Evolutionary conservation across 345 rosid species (phyloP), one percentile per base, ranked within the genome.

Genomic region (Ceriops decandra): DNA sequence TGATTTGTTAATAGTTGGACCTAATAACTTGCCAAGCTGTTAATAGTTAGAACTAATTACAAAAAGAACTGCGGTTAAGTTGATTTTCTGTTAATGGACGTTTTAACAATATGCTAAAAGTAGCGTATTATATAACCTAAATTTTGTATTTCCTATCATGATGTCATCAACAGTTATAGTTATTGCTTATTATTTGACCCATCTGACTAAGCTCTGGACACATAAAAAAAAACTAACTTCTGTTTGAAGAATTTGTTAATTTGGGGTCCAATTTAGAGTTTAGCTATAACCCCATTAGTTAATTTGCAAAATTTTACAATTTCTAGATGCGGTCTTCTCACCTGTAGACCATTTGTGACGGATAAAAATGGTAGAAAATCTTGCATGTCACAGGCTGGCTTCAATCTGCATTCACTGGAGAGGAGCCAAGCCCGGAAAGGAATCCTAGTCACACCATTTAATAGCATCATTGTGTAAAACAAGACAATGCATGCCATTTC

Each of bases 381-480:
- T 56, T 56, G 59, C 59, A 57, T 15, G 33, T 21, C 47, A 54
- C 49, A 35, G 62, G 49, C 35, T 35, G 68, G 68, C 59, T 24
- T 24, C 26, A 20, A 35, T 67, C 70, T 33, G 62, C 38, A 67
- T 53, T 35, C 35, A 21, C 31, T 54, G 70, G 60, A 67, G 35
- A 33, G 21, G 62, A 67, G 60, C 21, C 57, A 67, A 67, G 24
- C 32, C 52, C 70, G 60, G 47, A 35, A 11, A 20, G 22, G 56
- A 54, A 2, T 17, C 62, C 8, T 35, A 30, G 49, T 19, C 27
- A 46, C 4, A 21, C 22, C n/a, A 57, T 13, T 22, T 54, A 56
- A 31, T 6, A 67, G 13, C 56, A 33, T 32, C 11, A 54, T 10
- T 13, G 20, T 21, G 49, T 54, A 38, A 57, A 36, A 21, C 5